Conservation (phyloP, 805 yeast genomes). For the Nakazawaea holstii region DNA sequence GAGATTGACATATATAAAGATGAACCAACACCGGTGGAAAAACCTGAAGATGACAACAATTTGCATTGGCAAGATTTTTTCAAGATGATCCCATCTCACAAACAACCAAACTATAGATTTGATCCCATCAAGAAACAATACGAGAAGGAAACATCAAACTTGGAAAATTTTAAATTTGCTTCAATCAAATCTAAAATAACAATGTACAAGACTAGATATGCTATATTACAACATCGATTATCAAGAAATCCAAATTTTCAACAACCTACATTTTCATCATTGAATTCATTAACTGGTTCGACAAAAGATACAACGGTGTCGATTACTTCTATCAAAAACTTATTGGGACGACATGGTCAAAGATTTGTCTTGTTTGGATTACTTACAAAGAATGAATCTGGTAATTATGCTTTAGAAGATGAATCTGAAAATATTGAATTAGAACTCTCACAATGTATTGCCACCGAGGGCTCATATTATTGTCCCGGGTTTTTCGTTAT, state of each 20-base stretch:
- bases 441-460: slow-evolving; percentile 55
- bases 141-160: slow-evolving; percentile 10
- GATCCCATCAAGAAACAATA: slow-evolving; percentile 61
- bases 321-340: slow-evolving; percentile 73
- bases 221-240: slow-evolving; percentile 63
- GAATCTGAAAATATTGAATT: slow-evolving; percentile 68
- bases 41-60: slow-evolving; percentile 2
- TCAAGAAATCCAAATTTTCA: slow-evolving; percentile 75
- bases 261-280: slow-evolving; percentile 35
- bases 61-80: slow-evolving; percentile 73
- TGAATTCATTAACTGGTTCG: slow-evolving; percentile 35
- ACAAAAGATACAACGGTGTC: slow-evolving; percentile 18
- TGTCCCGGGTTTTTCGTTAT: slow-evolving; percentile 73
- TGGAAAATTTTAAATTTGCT: slow-evolving; percentile 16
- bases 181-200: slow-evolving; percentile 27
- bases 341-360: slow-evolving; percentile 79
- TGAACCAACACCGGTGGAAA: not conserved
- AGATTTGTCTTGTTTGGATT: slow-evolving; percentile 77
- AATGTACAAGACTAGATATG: slow-evolving; percentile 49
- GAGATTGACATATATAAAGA: slow-evolving; percentile 7
- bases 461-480: slow-evolving; percentile 60
- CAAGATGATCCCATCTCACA: slow-evolving; percentile 55
- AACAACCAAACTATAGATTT: slow-evolving; percentile 61
- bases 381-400: slow-evolving; percentile 55
- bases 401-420: slow-evolving; percentile 77